Conservation (phyloP, 2,329 filamentous ascomycete species). For the Taxawa tesnikishii region DNA sequence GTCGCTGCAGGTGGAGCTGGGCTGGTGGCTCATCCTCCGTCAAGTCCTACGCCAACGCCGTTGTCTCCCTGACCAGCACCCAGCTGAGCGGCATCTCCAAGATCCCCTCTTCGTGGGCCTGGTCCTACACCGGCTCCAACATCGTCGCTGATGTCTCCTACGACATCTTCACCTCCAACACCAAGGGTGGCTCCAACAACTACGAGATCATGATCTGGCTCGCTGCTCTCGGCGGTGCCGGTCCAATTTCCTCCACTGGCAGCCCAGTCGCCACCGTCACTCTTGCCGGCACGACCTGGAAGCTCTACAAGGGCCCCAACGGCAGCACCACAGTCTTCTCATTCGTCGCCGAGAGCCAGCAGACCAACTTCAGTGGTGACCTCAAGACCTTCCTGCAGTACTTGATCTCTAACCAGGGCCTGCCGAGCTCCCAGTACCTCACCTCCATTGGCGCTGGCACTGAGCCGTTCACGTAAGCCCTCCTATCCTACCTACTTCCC, state of each 20-base stretch:
- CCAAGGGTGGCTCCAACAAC: conserved; percentile 31
- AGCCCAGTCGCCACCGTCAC: conserved; percentile 39
- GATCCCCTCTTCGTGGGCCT: conserved; percentile 33
- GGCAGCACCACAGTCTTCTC: conserved; percentile 48
- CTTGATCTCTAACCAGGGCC: conserved; percentile 35
- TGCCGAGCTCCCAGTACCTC: conserved; percentile 39
- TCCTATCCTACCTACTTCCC: background rate
- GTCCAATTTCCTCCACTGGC: conserved; percentile 45
- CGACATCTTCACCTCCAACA: conserved; percentile 46
- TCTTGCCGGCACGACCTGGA: conserved; percentile 43
- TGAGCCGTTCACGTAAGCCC: conserved; percentile 37
- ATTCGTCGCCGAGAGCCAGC: conserved; percentile 38
- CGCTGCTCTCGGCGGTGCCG: conserved; percentile 42
- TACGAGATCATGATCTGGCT: conserved; percentile 60
- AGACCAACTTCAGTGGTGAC: conserved; percentile 45
- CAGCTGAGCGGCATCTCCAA: conserved; percentile 24
- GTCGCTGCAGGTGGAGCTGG: conserved; percentile 12
- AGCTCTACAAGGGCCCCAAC: conserved; percentile 50
- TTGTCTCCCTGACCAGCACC: conserved; percentile 17
- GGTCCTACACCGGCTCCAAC: conserved; percentile 35
- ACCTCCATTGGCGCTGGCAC: conserved; percentile 42
- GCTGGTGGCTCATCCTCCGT: conserved; percentile 19
- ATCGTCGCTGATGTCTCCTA: conserved; percentile 49
- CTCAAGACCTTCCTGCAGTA: conserved; percentile 46
- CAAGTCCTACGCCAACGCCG: conserved; percentile 32